Conservation (phyloP, 495 filamentous ascomycete species). For the Podospora sp. region DNA sequence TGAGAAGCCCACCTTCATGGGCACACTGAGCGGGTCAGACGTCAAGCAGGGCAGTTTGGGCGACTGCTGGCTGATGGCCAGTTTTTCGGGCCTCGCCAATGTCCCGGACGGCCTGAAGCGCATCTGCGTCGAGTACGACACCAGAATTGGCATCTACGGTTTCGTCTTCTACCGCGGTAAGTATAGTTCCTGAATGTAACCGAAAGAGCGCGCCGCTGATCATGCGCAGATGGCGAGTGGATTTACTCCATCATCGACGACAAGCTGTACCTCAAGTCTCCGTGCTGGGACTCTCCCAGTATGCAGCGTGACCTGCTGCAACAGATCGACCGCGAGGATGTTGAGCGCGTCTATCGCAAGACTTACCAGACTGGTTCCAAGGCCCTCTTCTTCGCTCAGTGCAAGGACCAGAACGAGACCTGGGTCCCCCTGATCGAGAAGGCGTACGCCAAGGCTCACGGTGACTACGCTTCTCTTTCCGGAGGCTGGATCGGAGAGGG, state of each 20-base stretch:
- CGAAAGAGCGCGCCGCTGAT: slow-evolving; percentile 2
- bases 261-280: slow-evolving; percentile 76
- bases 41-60: slow-evolving; percentile 80
- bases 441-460: slow-evolving; percentile 94
- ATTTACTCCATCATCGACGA: slow-evolving; percentile 87
- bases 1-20: slow-evolving; percentile 81
- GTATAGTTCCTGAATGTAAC: not conserved
- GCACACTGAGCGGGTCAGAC: slow-evolving; percentile 74
- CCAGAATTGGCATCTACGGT: slow-evolving; percentile 82
- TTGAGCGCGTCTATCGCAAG: slow-evolving; percentile 77
- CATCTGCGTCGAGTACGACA: slow-evolving; percentile 80
- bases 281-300: slow-evolving; percentile 71
- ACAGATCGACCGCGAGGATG: slow-evolving; percentile 63
- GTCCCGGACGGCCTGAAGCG: slow-evolving; percentile 74
- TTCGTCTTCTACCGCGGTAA: slow-evolving; percentile 83
- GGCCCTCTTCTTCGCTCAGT: slow-evolving; percentile 86
- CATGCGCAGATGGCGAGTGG: slow-evolving; percentile 80
- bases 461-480: slow-evolving; percentile 75
- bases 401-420: slow-evolving; percentile 85
- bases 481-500: slow-evolving; percentile 89
- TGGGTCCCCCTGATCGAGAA: slow-evolving; percentile 95
- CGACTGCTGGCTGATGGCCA: slow-evolving; percentile 93
- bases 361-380: slow-evolving; percentile 79
- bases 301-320: slow-evolving; percentile 56
- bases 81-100: slow-evolving; percentile 80